A percentile compares a stretch with the other conserved stretches of the same genome.
Evolutionary conservation across 495 filamentous ascomycete species (phyloP).

Genomic region (Neurospora sp.): DNA sequence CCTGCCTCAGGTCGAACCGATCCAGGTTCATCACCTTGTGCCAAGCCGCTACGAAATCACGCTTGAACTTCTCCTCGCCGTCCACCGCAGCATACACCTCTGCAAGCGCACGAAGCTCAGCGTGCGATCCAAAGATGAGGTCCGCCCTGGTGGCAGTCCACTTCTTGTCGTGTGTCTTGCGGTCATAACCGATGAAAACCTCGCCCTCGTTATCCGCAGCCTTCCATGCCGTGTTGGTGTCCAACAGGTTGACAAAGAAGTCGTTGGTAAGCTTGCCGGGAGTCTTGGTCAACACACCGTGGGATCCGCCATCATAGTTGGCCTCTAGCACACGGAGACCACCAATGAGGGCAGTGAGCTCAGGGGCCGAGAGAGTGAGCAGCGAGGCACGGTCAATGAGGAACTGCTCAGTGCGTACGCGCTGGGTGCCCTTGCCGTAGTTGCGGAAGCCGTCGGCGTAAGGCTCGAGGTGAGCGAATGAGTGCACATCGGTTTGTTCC

Average conservation of each 20-base stretch:
- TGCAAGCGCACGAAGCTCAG: conserved; percentile 57
- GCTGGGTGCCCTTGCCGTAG: conserved; percentile 49
- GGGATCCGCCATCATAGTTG: conserved; percentile 54
- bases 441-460: conserved; percentile 62
- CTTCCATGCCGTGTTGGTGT: conserved; percentile 55
- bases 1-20: conserved; percentile 44
- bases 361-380: conserved; percentile 55
- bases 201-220: conserved; percentile 35
- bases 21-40: conserved; percentile 63
- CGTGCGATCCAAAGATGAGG: conserved; percentile 58
- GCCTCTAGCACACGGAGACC: conserved; percentile 54
- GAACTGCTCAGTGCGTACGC: conserved; percentile 52
- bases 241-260: conserved; percentile 66
- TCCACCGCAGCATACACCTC: conserved; percentile 53
- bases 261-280: conserved; percentile 62
- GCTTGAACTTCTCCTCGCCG: conserved; percentile 49
- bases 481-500: conserved; percentile 54
- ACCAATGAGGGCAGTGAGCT: conserved; percentile 56
- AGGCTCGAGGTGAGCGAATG: conserved; percentile 53
- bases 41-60: conserved; percentile 63
- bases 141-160: conserved; percentile 61
- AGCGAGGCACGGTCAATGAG: conserved; percentile 59
- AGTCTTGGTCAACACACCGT: conserved; percentile 52
- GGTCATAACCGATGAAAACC: conserved; percentile 51
- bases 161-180: conserved; percentile 55